Evolutionary conservation across 768 basidiomycete genomes (phyloP).

Genomic region (Astraeus odoratus): DNA sequence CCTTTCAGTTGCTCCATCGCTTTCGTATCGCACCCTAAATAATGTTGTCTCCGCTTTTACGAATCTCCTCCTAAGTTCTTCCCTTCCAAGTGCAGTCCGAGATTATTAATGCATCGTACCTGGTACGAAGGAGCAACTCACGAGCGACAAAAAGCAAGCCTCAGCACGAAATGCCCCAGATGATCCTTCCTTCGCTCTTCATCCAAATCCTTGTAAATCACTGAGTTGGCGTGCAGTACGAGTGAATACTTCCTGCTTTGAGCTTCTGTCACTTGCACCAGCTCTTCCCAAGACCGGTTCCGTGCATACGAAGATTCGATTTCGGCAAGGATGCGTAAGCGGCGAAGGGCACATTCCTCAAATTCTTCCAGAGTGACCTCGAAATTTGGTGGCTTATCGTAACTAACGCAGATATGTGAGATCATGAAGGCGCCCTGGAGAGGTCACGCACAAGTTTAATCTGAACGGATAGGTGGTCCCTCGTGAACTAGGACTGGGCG

Average conservation of each 20-base stretch:
- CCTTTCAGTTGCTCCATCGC: constrained; percentile 49
- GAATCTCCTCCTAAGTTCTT: constrained; percentile 84
- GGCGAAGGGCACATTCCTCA: constrained; percentile 82
- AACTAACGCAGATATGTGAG: constrained; percentile 41
- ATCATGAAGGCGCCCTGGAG: background rate
- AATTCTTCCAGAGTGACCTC: constrained; percentile 96
- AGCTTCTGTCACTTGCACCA: constrained; percentile 49
- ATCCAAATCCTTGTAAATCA: constrained; percentile 30
- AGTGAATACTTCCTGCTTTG: constrained; percentile 77
- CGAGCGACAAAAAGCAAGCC: constrained; percentile 95
- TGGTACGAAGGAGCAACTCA: constrained; percentile 37
- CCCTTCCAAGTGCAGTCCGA: constrained; percentile 40
- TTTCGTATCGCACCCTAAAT: constrained; percentile 78
- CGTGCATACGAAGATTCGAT: constrained; percentile 86
- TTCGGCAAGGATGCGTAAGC: constrained; percentile 82
- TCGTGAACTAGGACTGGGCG: too few species aligned
- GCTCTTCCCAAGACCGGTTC: constrained; percentile 75
- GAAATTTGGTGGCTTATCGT: constrained; percentile 75
- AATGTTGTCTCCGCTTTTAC: constrained; percentile 82
- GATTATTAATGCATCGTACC: background rate
- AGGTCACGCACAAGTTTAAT: constrained; percentile 67
- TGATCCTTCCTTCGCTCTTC: constrained; percentile 76
- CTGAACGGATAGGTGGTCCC: constrained; percentile 47
- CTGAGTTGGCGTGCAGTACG: too few species aligned
- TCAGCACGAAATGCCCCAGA: constrained; percentile 87